Conservation (phyloP, 2,329 filamentous ascomycete genomes). For the Ustulina deusta region DNA sequence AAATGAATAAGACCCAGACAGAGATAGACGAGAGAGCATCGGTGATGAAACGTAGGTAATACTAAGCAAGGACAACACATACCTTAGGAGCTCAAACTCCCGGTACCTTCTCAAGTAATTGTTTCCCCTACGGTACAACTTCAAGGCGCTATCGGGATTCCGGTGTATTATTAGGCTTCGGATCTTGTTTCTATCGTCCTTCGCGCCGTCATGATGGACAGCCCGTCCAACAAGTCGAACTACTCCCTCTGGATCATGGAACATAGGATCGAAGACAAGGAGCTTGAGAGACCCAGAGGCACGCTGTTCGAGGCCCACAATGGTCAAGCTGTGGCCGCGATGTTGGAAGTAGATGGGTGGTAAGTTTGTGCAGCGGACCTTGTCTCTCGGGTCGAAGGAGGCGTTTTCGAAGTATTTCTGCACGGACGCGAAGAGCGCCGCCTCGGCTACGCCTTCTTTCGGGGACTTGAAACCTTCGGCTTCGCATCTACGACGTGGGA, state of each 20-base stretch:
- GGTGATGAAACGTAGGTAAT: neutral
- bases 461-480: slow-evolving; percentile 69
- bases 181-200: slow-evolving; percentile 50
- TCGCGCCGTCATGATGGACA: neutral
- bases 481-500: slow-evolving; percentile 64
- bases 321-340: slow-evolving; percentile 88
- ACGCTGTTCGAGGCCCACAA: slow-evolving; percentile 83
- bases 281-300: slow-evolving; percentile 74
- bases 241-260: slow-evolving; percentile 75
- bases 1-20: neutral
- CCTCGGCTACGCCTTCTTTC: slow-evolving; percentile 61
- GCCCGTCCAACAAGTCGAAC: slow-evolving; percentile 64
- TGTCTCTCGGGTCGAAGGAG: slow-evolving; percentile 62
- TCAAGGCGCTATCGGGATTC: slow-evolving; percentile 68
- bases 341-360: slow-evolving; percentile 94
- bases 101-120: slow-evolving; percentile 76
- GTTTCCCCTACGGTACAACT: slow-evolving; percentile 77
- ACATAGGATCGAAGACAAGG: slow-evolving; percentile 90
- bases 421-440: slow-evolving; percentile 73
- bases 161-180: slow-evolving; percentile 51
- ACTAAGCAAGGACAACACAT: slow-evolving; percentile 47
- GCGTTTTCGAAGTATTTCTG: slow-evolving; percentile 80
- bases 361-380: slow-evolving; percentile 76
- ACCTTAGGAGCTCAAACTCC: slow-evolving; percentile 85
- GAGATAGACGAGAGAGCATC: neutral